A percentile compares a stretch with the other conserved stretches of the same genome.
These are phyloP conservation scores for Nadsonia commutata DNA, from an alignment of 1,139 yeast species.

Conservation along the genomic window DNA sequence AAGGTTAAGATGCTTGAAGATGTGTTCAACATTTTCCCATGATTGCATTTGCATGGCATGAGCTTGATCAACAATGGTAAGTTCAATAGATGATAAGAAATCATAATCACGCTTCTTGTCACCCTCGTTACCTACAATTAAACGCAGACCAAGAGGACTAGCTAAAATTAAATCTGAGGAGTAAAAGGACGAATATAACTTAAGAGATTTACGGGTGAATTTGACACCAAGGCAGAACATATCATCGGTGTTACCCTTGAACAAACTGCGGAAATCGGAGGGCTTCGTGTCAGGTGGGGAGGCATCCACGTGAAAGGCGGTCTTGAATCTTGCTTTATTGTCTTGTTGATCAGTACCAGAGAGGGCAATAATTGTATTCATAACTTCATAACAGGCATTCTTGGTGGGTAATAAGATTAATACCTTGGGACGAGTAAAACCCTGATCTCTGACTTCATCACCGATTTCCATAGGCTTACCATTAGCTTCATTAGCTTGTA, in stretches of 20 bases:
- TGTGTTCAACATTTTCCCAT: slow-evolving; percentile 64
- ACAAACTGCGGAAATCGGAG: slow-evolving; percentile 62
- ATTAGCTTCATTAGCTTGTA: slow-evolving; percentile 2
- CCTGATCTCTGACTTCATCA: slow-evolving; percentile 73
- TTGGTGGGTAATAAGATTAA: slow-evolving; percentile 75
- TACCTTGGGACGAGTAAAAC: slow-evolving; percentile 87
- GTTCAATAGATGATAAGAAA: slow-evolving; percentile 77
- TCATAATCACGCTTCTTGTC: slow-evolving; percentile 33
- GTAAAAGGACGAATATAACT: slow-evolving; percentile 72
- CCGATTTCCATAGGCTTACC: slow-evolving; percentile 28
- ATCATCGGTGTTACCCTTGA: slow-evolving; percentile 85
- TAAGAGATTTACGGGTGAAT: slow-evolving; percentile 75
- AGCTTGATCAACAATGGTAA: slow-evolving; percentile 65
- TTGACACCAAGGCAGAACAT: slow-evolving; percentile 81
- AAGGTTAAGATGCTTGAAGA: slow-evolving; percentile 57
- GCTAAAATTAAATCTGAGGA: slow-evolving; percentile 79
- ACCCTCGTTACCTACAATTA: slow-evolving; percentile 46
- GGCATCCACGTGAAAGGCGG: slow-evolving; percentile 47
- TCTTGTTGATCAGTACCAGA: slow-evolving; percentile 66
- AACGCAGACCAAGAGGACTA: slow-evolving; percentile 80
- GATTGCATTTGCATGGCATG: slow-evolving; percentile 87
- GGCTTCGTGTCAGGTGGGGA: slow-evolving; percentile 50
- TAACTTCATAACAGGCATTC: slow-evolving; percentile 56
- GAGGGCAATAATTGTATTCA: slow-evolving; percentile 45
- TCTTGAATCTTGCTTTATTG: slow-evolving; percentile 58